Evolutionary conservation across 169 alveolate species (phyloP).

Genomic region (Babesia sp.): DNA sequence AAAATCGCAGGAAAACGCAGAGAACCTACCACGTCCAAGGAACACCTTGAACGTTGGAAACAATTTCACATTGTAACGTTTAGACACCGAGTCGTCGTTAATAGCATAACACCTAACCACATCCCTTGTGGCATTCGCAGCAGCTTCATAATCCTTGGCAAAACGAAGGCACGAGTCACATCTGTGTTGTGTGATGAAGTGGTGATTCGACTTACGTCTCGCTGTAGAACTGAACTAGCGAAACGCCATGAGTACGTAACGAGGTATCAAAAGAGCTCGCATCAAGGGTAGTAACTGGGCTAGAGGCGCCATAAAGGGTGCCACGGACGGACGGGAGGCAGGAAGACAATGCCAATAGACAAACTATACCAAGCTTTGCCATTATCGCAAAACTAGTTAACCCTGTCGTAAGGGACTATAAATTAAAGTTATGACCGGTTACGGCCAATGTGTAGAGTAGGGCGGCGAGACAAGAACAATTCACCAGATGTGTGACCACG

Average conservation of each 20-base stretch:
- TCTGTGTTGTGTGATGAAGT: slow-evolving; percentile 49
- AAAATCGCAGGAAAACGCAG: neutral
- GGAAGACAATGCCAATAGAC: slow-evolving; percentile 9
- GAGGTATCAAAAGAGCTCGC: neutral
- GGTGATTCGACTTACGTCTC: slow-evolving; percentile 48
- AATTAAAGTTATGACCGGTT: neutral
- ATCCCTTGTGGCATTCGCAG: slow-evolving; percentile 75
- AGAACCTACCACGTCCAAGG: slow-evolving; percentile 59
- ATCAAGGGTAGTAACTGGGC: slow-evolving; percentile 8
- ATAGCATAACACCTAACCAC: slow-evolving; percentile 77
- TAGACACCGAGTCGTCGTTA: slow-evolving; percentile 71
- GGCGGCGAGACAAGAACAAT: neutral
- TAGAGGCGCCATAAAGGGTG: neutral
- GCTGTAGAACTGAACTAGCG: slow-evolving; percentile 58
- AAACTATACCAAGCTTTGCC: neutral
- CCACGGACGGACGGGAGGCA: slow-evolving; percentile 7
- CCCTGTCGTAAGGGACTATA: neutral
- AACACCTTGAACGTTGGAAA: slow-evolving; percentile 90
- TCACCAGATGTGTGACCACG: slow-evolving; percentile 8
- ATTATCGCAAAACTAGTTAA: neutral
- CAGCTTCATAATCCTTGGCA: slow-evolving; percentile 63
- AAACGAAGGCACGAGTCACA: slow-evolving; percentile 66
- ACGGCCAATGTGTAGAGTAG: neutral
- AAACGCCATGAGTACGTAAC: slow-evolving; percentile 21
- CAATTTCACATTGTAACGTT: slow-evolving; percentile 76